phyloP scores from a whole-genome alignment of 176 grass and related monocot genomes.

The Luzula sylvatica region DNA sequence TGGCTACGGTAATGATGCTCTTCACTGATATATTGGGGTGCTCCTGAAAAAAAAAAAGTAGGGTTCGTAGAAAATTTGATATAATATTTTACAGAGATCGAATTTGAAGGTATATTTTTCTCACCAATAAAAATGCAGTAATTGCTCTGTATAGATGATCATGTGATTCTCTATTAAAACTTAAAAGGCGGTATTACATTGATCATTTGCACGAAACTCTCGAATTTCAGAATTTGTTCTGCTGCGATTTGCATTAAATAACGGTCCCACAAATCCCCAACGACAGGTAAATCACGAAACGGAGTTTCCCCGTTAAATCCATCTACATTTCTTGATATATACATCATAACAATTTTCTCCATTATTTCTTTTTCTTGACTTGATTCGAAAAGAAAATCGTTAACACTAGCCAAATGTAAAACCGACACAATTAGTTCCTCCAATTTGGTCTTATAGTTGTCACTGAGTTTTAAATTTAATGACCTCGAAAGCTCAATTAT shows the following conservation, averaged over 20 bases:
- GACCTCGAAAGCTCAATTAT: conserved; percentile 63
- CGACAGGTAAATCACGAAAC: conserved; percentile 17
- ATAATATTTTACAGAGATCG: too few species aligned
- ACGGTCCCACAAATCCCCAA: conserved; percentile 64
- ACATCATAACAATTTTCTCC: conserved; percentile 50
- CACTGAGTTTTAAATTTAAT: conserved; percentile 41
- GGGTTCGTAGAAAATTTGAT: too few species aligned
- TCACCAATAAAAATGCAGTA: conserved; percentile 56
- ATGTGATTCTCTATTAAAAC: conserved; percentile 49
- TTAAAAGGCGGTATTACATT: conserved; percentile 30
- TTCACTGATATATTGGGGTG: conserved; percentile 38
- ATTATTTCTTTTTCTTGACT: conserved; percentile 36
- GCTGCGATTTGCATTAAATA: conserved; percentile 43
- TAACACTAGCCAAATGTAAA: conserved; percentile 49
- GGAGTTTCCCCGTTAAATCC: conserved; percentile 8
- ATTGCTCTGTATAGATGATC: conserved; percentile 75
- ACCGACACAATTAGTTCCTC: conserved; percentile 26
- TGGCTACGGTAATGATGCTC: conserved; percentile 41
- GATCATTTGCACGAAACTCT: conserved; percentile 49
- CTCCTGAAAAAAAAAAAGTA: conserved; percentile 29
- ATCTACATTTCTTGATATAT: conserved; percentile 19
- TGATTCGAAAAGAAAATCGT: conserved; percentile 59
- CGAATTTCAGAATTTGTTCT: conserved; percentile 32
- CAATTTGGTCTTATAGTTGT: conserved; percentile 31
- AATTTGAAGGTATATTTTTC: conserved; percentile 1